Conservation (phyloP, 2,329 filamentous ascomycete species). For the Volutella citrinella region DNA sequence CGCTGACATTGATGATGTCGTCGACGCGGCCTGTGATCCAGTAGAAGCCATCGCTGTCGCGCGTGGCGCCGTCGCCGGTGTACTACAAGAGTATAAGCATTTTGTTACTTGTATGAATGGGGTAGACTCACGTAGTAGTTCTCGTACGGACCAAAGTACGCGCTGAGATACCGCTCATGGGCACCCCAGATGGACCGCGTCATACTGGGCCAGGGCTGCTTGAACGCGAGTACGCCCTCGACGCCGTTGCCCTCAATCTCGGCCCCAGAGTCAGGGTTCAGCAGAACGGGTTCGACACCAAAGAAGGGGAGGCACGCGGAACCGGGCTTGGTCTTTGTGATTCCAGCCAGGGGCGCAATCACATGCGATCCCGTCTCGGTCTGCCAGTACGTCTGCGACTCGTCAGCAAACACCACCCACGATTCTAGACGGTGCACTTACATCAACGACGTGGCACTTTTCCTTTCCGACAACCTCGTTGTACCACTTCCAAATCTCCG, state of each 20-base stretch:
- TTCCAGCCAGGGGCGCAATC: constrained; percentile 82
- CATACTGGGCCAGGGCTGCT: constrained; percentile 95
- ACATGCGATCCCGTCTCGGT: constrained; percentile 94
- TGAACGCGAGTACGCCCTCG: constrained; percentile 89
- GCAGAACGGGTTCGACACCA: constrained; percentile 88
- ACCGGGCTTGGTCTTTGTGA: constrained; percentile 91
- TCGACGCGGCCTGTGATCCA: constrained; percentile 97
- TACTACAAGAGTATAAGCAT: constrained; percentile 47
- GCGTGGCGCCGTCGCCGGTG: constrained; percentile 83
- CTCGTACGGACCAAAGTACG: constrained; percentile 91
- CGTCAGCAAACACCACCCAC: no score
- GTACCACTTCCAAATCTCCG: constrained; percentile 98
- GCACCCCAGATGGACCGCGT: constrained; percentile 94
- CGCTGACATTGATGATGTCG: constrained; percentile 93
- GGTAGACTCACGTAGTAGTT: constrained; percentile 77
- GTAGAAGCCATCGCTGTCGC: constrained; percentile 94
- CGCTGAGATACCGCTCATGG: constrained; percentile 95
- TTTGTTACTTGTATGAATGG: accelerated
- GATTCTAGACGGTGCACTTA: constrained; percentile 50
- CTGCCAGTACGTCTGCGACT: constrained; percentile 92
- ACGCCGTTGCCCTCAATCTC: constrained; percentile 89
- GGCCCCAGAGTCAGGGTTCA: constrained; percentile 85
- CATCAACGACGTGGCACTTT: constrained; percentile 84
- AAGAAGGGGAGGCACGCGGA: constrained; percentile 96
- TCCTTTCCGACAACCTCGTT: constrained; percentile 86